phyloP scores from a whole-genome alignment of 345 rosid species.

The Conringia planisiliqua region DNA sequence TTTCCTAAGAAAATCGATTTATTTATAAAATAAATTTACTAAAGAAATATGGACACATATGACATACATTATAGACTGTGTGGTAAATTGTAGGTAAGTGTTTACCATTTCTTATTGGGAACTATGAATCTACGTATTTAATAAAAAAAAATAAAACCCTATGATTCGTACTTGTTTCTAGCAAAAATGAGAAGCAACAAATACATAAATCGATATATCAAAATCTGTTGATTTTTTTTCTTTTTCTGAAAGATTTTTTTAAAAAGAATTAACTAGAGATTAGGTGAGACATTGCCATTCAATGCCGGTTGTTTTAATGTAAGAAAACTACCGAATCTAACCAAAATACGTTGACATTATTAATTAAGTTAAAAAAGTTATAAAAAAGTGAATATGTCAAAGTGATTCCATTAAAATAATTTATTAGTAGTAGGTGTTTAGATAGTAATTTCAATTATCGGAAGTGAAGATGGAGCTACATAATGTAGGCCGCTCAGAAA shows the following conservation, averaged over 20 bases:
- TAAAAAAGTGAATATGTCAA: not conserved
- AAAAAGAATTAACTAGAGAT: not conserved
- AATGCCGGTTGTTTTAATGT: constrained; percentile 5
- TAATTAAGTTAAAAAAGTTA: not conserved
- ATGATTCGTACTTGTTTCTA: not conserved
- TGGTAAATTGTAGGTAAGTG: not conserved
- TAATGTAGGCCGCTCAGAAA: constrained; percentile 2
- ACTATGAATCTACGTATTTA: not conserved
- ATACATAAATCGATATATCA: not conserved
- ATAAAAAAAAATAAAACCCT: not conserved
- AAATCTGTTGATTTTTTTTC: not conserved
- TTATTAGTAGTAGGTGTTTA: not conserved
- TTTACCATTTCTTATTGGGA: not conserved
- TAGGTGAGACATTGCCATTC: not conserved
- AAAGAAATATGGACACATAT: no score
- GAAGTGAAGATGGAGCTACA: constrained; percentile 5
- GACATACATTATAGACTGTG: no score
- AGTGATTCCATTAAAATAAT: not conserved
- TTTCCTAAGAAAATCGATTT: no score
- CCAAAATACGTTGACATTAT: constrained; percentile 12
- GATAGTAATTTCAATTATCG: not conserved
- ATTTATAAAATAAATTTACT: no score
- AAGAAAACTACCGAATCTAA: constrained; percentile 10
- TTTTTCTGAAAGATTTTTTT: not conserved
- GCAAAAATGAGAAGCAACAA: not conserved